Evolutionary conservation across 495 filamentous ascomycete species (phyloP).

Genomic region (Thozetella sp.): DNA sequence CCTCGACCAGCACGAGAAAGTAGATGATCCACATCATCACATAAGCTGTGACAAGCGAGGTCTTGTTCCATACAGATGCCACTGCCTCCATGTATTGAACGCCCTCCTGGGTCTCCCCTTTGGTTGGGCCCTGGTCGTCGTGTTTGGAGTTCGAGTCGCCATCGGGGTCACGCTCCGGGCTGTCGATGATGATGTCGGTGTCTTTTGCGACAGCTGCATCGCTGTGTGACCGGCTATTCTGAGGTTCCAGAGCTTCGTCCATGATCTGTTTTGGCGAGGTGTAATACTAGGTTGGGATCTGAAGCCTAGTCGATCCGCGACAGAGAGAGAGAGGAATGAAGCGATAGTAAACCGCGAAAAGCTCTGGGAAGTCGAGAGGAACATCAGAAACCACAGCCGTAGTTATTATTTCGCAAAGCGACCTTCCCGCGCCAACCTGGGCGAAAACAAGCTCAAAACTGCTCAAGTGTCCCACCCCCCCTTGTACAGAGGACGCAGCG

Average conservation of each 20-base stretch:
- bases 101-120: neutral
- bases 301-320: neutral
- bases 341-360: neutral
- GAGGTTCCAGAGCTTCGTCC: neutral
- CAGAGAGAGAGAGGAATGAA: neutral
- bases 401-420: neutral
- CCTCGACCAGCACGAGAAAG: conserved; percentile 39
- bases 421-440: neutral
- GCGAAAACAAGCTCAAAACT: neutral
- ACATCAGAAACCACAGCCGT: neutral
- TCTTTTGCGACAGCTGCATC: neutral
- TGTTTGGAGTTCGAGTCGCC: neutral
- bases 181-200: neutral
- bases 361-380: neutral
- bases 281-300: neutral
- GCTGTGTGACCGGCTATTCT: neutral
- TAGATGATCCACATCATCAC: conserved; percentile 36
- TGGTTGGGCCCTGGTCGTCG: neutral
- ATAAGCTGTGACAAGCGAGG: neutral
- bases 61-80: neutral
- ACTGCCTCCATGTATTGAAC: neutral
- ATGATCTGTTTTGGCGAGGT: neutral
- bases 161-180: neutral
- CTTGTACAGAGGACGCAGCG: neutral
- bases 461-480: neutral